Evolutionary conservation across 129 eudicot genomes (phyloP), one percentile per base, ranked within the genome.

Genomic region (Helianthus tuberosus): DNA sequence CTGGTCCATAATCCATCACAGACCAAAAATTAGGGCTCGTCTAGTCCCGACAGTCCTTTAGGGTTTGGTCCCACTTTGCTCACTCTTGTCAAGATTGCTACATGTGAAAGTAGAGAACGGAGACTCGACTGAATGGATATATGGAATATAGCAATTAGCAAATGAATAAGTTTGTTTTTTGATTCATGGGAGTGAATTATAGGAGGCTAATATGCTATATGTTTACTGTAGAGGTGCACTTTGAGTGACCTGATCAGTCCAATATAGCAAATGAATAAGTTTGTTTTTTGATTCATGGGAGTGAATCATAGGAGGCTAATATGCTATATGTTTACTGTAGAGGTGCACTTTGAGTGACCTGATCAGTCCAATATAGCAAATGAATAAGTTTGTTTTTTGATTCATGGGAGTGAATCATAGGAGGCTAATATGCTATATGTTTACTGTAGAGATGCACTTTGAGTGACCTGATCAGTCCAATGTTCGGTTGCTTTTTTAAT

Each of bases 51-150:
- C 11, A 43, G 47, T 43, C 47, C 0, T 43, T 43, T 43, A 43
- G 47, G 47, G 47, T 43, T 43, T 8, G 47, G 47, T 43, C 53
- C 36, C 9, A 66, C 70, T 66, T 66, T 66, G n/a, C 69, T 64
- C 50, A n/a, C 14, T 39, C 51, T 39, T 64, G 49, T 59, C 43
- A 59, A 27, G 38, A 59, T 11, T 59, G 36, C 62, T 36, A 27
- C 65, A 27, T 27, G 41, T 27, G 41, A 27, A 59, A 59, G 41
- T 59, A 59, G 65, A 59, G 39, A 25, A 29, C 13, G 23, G 57
- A 51, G 57, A 51, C n/a, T 51, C 16, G 57, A 51, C 57, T 51
- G 23, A 51, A 51, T n/a, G 65, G 41, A 59, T 25, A 43, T 43
- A 43, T 2, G 47, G 41, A 59, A 59, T 29, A 29, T 59, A n/a